Percentiles rank a stretch among this genome's conserved stretches.
These are phyloP conservation scores for Quercus parvula DNA, from an alignment of 306 rosid species.

Conservation along the genomic window DNA sequence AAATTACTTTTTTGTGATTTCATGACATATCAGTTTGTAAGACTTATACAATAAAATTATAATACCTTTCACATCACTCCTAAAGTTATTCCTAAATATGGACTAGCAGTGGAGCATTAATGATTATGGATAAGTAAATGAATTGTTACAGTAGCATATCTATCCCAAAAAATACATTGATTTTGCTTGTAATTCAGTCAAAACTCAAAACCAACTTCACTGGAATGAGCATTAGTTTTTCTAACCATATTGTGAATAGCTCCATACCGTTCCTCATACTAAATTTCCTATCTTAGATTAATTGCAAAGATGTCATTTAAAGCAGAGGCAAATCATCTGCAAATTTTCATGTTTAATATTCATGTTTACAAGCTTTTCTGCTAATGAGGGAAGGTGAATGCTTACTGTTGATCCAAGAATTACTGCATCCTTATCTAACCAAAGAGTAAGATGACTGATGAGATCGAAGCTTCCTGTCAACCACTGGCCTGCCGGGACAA, in stretches of 20 bases:
- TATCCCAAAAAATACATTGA: neutral
- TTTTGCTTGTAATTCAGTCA: neutral
- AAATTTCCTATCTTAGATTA: slow-evolving; percentile 1
- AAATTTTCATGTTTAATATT: neutral
- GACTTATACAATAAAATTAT: no score
- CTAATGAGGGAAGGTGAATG: neutral
- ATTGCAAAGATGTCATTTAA: neutral
- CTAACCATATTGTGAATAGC: neutral
- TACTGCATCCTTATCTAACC: slow-evolving; percentile 61
- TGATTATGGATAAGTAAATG: neutral
- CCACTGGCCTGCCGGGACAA: slow-evolving; percentile 79
- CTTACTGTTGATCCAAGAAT: slow-evolving; percentile 78
- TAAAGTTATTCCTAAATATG: slow-evolving; percentile 1
- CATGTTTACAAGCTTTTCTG: neutral
- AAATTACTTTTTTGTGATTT: no score
- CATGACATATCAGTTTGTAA: no score
- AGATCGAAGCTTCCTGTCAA: slow-evolving; percentile 87
- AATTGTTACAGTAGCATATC: slow-evolving; percentile 4
- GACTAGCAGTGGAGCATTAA: neutral
- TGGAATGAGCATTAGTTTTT: slow-evolving; percentile 4
- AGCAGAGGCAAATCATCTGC: neutral
- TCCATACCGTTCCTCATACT: neutral
- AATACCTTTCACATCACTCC: no score
- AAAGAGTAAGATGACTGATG: slow-evolving; percentile 79
- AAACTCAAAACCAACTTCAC: neutral